Conservation (phyloP, 2,329 filamentous ascomycete genomes). For the Phyllachora maydis region DNA sequence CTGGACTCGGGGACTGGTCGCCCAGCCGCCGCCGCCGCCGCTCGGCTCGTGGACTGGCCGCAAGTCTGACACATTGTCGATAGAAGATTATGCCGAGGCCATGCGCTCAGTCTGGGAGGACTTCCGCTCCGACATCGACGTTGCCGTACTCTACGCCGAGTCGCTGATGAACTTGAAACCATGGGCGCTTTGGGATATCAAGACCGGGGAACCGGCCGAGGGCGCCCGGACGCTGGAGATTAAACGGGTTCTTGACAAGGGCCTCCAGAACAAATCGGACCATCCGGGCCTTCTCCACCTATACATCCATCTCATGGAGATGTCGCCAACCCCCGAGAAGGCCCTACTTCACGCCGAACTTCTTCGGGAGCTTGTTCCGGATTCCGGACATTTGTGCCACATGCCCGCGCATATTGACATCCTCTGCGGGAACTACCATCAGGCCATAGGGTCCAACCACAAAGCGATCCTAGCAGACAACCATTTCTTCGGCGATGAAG, state of each 20-base stretch:
- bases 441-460: slow-evolving; percentile 44
- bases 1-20: too few species aligned
- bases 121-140: slow-evolving; percentile 27
- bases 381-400: slow-evolving; percentile 46
- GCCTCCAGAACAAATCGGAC: slow-evolving; percentile 25
- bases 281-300: slow-evolving; percentile 49
- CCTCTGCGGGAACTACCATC: slow-evolving; percentile 48
- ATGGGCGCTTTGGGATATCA: slow-evolving; percentile 22
- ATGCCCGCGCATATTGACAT: slow-evolving; percentile 67
- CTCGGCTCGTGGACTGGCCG: slow-evolving; percentile 18
- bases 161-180: slow-evolving; percentile 26
- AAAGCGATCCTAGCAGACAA: slow-evolving; percentile 48
- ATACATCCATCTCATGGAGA: slow-evolving; percentile 20
- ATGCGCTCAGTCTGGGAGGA: slow-evolving; percentile 16
- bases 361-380: slow-evolving; percentile 7
- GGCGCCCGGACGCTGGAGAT: slow-evolving; percentile 35
- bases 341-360: slow-evolving; percentile 6
- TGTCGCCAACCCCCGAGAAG: slow-evolving; percentile 6
- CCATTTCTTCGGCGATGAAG: slow-evolving; percentile 36
- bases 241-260: slow-evolving; percentile 35
- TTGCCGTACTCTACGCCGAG: slow-evolving; percentile 40
- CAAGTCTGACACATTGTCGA: slow-evolving; percentile 34
- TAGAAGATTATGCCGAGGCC: slow-evolving; percentile 36
- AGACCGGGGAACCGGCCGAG: slow-evolving; percentile 19
- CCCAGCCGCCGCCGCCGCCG: slow-evolving; percentile 13